A percentile compares a stretch with the other conserved stretches of the same genome.
Conservation (phyloP, 1,284 basidiomycete species). For the Golubevia sp. region DNA sequence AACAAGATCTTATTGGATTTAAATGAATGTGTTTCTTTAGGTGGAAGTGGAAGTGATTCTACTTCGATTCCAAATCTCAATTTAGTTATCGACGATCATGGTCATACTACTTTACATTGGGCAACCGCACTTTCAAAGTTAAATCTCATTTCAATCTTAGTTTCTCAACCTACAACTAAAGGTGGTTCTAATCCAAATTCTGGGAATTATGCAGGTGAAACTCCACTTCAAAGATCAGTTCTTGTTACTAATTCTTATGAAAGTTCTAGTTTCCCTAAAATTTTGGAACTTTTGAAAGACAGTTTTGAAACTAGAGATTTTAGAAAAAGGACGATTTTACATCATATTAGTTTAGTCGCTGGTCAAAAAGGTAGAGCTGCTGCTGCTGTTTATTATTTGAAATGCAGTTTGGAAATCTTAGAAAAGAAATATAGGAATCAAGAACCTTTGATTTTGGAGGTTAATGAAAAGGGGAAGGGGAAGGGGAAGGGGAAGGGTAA, state of each 20-base stretch:
- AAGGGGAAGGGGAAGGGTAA: too few relatives aligned
- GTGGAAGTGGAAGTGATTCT: slow-evolving; percentile 7
- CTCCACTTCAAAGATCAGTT: slow-evolving; percentile 87
- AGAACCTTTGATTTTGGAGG: not conserved
- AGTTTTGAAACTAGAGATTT: slow-evolving; percentile 89
- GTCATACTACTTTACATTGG: slow-evolving; percentile 91
- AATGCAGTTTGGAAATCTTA: slow-evolving; percentile 71
- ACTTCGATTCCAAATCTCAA: too few relatives aligned
- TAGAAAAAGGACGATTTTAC: slow-evolving; percentile 85
- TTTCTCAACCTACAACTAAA: slow-evolving; percentile 67
- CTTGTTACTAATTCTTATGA: slow-evolving; percentile 87
- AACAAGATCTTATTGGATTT: slow-evolving; percentile 28
- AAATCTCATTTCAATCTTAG: slow-evolving; percentile 40
- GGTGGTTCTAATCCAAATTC: slow-evolving; percentile 53
- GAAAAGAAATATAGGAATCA: not conserved
- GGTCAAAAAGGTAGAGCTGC: slow-evolving; percentile 85
- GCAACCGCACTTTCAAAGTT: slow-evolving; percentile 81
- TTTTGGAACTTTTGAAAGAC: slow-evolving; percentile 71
- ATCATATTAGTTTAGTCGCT: slow-evolving; percentile 89
- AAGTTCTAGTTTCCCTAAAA: slow-evolving; percentile 70
- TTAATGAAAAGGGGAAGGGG: slow-evolving; percentile 63
- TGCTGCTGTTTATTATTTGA: slow-evolving; percentile 87
- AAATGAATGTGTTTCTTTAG: slow-evolving; percentile 26
- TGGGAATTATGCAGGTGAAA: slow-evolving; percentile 87
- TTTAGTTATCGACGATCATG: slow-evolving; percentile 74